Evolutionary conservation across 2,329 filamentous ascomycete species (phyloP).

Genomic region (Colletotrichum tofieldiae): DNA sequence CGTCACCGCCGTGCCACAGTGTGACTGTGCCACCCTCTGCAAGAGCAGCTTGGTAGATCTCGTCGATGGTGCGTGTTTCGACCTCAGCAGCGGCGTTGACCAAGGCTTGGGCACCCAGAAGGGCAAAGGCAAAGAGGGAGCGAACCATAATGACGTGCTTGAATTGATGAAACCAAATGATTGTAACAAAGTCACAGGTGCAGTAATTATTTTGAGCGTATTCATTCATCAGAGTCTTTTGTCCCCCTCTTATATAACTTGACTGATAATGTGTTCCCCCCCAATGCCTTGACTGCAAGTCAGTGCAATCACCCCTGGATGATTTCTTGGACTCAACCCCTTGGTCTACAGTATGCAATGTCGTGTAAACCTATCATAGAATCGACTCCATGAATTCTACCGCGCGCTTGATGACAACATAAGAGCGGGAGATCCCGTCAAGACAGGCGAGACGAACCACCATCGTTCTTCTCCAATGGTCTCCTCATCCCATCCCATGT

Average conservation of each 20-base stretch:
- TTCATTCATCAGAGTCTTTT: no score
- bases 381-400: slow-evolving; percentile 7
- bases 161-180: neutral
- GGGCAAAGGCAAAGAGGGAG: slow-evolving; percentile 30
- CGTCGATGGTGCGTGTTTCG: slow-evolving; percentile 64
- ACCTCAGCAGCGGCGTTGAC: slow-evolving; percentile 44
- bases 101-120: slow-evolving; percentile 22
- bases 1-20: slow-evolving; percentile 66
- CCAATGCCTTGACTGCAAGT: neutral
- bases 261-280: neutral
- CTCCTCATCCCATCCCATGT: slow-evolving; percentile 18
- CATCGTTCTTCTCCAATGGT: neutral
- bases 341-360: neutral
- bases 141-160: slow-evolving; percentile 29
- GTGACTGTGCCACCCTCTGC: slow-evolving; percentile 63
- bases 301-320: neutral
- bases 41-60: slow-evolving; percentile 66
- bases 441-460: slow-evolving; percentile 9
- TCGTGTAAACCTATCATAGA: neutral
- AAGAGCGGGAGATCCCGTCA: slow-evolving; percentile 1
- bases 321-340: neutral
- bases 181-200: neutral
- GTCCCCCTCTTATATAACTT: neutral
- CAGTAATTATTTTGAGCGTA: no score
- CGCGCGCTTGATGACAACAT: slow-evolving; percentile 37